Evolutionary conservation across 768 basidiomycete genomes (phyloP), one percentile per base, ranked within the genome.

Genomic region (Postia placenta): DNA sequence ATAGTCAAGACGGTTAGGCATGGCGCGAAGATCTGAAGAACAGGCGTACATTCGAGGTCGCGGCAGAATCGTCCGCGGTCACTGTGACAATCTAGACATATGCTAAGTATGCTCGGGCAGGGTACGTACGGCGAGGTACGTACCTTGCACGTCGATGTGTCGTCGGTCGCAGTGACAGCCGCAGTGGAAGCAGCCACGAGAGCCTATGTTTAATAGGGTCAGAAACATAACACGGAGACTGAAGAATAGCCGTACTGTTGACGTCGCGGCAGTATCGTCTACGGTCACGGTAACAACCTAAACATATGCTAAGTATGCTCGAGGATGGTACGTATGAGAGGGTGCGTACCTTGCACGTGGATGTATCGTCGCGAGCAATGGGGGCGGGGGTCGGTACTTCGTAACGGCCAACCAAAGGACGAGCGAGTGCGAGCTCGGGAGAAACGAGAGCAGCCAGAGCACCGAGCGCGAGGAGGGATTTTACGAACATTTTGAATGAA

Each of bases 1-100:
- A n/a, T n/a, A n/a, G n/a, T 63, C 15, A 78, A 78, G 30, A 74
- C 66, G 4, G 75, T n/a, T n/a, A n/a, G 66, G 67, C 80, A 82
- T 19, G 60, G 67, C 28, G 80, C 80, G 51, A 83, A 82, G 65
- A 78, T 50, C 44, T 61, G 62, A 43, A 64, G 53, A 5, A 49
- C 54, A 33, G 56, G 15, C 36, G 51, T n/a, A 56, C 55, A 9
- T 48, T 53, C 6, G 52, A 22, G 28, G 54, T 35, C 17, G 47
- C 43, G 42, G 52, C 25, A 5, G 49, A 48, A 26, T 46, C 47
- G n/a, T 51, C 49, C 12, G 42, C 58, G 11, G 55, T 40, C 5
- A 47, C 51, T 6, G 57, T 39, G 25, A 56, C 57, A 17, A 55
- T 60, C 33, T 43, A 4, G 44, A 51, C 49, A 49, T 48, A 49